Evolutionary conservation across 345 rosid genomes (phyloP), one percentile per base, ranked within the genome.

Genomic region (Turnera subulata): DNA sequence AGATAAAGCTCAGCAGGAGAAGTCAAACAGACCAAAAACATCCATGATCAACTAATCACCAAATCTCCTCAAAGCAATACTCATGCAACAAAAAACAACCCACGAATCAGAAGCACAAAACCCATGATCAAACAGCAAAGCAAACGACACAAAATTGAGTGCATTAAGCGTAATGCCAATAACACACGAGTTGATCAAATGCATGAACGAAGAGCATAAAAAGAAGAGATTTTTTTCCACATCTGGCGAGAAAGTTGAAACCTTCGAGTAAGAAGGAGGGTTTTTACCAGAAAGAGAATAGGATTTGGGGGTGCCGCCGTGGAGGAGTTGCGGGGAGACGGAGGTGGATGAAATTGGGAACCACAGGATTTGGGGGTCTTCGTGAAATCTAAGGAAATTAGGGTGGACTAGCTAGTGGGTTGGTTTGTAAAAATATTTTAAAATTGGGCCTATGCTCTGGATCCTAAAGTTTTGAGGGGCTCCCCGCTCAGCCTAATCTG

Each of bases 331-430:
- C 10, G 42, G 21, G 29, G 38, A 1, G 45, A 32, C 24, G 65
- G 74, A 56, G 56, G 65, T 53, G 29, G 46, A 51, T 52, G 52
- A 6, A 50, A 45, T 63, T 23, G 55, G 61, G 69, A 74, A 72
- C 78, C 82, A 78, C 68, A 63, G 71, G 68, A 39, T 67, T 70
- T 48, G 80, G 76, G 76, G 75, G n/a, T n/a, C 50, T 32, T 58
- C 58, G 62, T 62, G 53, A 53, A 63, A 71, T 58, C 68, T 53
- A 50, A 53, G 70, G 35, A 58, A 72, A 61, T 21, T 32, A 18
- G 11, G 13, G 13, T 52, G 47, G 40, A 50, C n/a, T n/a, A n/a
- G n/a, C n/a, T n/a, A n/a, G n/a, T n/a, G n/a, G n/a, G n/a, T n/a
- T n/a, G n/a, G n/a, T n/a, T n/a, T n/a, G n/a, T n/a, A n/a, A n/a